A percentile compares a stretch with the other conserved stretches of the same genome.
These are phyloP conservation scores for Acrodontium crateriforme DNA, from an alignment of 2,329 filamentous ascomycete species.

Conservation along the genomic window DNA sequence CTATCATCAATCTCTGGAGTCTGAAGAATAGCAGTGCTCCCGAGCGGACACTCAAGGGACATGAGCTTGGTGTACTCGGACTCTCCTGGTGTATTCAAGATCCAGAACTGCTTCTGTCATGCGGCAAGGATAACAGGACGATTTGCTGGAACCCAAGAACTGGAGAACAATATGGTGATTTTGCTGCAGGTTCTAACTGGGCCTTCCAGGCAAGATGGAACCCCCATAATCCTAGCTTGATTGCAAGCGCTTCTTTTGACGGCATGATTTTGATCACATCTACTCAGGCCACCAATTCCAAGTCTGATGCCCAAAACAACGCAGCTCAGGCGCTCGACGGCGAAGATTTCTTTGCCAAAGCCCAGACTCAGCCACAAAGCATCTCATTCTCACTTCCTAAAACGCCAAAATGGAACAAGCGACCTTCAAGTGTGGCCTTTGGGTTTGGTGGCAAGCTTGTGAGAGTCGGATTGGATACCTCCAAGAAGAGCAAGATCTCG, in stretches of 20 bases:
- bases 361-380: constrained; percentile 79
- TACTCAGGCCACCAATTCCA: constrained; percentile 79
- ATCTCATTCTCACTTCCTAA: constrained; percentile 76
- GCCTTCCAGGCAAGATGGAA: constrained; percentile 93
- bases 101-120: constrained; percentile 75
- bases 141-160: constrained; percentile 94
- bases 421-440: constrained; percentile 75
- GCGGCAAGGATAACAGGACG: constrained; percentile 91
- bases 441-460: constrained; percentile 92
- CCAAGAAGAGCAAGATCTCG: constrained; percentile 56
- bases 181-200: constrained; percentile 98
- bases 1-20: constrained; percentile 87
- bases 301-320: constrained; percentile 48
- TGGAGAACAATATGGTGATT: constrained; percentile 75
- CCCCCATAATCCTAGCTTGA: constrained; percentile 79
- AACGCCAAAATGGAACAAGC: constrained; percentile 80
- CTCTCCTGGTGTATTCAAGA: constrained; percentile 94
- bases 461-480: constrained; percentile 53
- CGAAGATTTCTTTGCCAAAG: constrained; percentile 92
- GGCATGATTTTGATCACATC: constrained; percentile 92
- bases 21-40: constrained; percentile 91
- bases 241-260: constrained; percentile 92
- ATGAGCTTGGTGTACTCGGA: constrained; percentile 85
- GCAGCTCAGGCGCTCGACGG: constrained; percentile 59
- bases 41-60: constrained; percentile 75